Conservation (phyloP, 371 early-diverging fungal genomes). For the Capillidium heterosporum region DNA sequence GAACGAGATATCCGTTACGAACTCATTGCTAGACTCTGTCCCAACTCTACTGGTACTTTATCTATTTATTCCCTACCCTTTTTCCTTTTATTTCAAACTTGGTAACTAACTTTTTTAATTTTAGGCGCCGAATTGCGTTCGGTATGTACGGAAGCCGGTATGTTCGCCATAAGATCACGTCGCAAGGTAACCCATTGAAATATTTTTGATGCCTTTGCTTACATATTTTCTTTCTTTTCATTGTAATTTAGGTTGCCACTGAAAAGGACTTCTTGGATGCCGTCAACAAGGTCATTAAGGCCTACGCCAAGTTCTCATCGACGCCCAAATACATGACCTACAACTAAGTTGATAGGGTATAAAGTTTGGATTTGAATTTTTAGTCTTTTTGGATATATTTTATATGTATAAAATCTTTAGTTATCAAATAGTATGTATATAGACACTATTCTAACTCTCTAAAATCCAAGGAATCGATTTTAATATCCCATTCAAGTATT, state of each 20-base stretch:
- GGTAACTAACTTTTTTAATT: slow-evolving; percentile 3
- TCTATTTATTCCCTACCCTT: slow-evolving; percentile 15
- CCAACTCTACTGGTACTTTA: slow-evolving; percentile 76
- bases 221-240: neutral
- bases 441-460: too few species aligned
- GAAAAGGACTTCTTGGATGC: slow-evolving; percentile 99
- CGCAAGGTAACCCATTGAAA: slow-evolving; percentile 52
- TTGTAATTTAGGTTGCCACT: slow-evolving; percentile 73
- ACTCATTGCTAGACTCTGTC: slow-evolving; percentile 96
- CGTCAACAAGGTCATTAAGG: slow-evolving; percentile 99
- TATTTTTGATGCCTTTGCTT: neutral
- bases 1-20: slow-evolving; percentile 97
- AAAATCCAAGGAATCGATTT: too few species aligned
- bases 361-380: too few species aligned
- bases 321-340: slow-evolving; percentile 75
- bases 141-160: slow-evolving; percentile 99
- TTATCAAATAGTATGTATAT: too few species aligned
- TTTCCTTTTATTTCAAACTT: slow-evolving; percentile 4
- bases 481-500: too few species aligned
- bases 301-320: slow-evolving; percentile 92
- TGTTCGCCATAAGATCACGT: slow-evolving; percentile 99
- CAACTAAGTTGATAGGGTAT: slow-evolving; percentile 15
- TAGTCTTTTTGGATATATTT: too few species aligned
- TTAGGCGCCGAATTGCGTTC: slow-evolving; percentile 80
- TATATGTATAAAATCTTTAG: too few species aligned